Evolutionary conservation across 768 basidiomycete species (phyloP), one percentile per base, ranked within the genome.

Genomic region (Vararia minispora): DNA sequence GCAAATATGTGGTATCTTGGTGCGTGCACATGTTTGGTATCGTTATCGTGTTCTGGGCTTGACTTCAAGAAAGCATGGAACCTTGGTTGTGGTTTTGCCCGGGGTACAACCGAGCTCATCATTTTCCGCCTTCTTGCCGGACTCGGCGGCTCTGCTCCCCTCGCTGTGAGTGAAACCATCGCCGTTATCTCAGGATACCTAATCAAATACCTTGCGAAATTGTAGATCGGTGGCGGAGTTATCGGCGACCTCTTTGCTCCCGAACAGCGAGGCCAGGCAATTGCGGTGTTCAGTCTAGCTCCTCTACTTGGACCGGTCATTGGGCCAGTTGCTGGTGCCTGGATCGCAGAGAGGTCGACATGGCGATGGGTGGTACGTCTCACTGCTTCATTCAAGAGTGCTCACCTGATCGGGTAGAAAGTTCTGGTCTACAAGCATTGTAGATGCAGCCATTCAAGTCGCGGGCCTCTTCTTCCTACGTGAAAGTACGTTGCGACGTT

Each of bases 341-440:
- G 77, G 65, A 72, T 86, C 22, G 72, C 76, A 0, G 62, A 82
- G 33, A 61, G 58, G 27, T 68, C 75, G 0, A 76, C 74, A 0
- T 85, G 82, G 82, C 64, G 77, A 53, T 84, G 79, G 81, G 78
- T 81, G 33, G 74, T 73, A 54, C 27, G 72, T 61, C 6, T 28
- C 8, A 38, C 4, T 3, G 12, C 20, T 12, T 12, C 6, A 12
- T 35, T 35, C 9, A 8, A 22, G 34, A 6, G 7, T 11, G 13
- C 16, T 8, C 5, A 41, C 11, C 16, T 24, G 14, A 1, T 18
- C 33, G 37, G 30, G 13, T 32, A 41, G 40, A 28, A 47, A 76
- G 68, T 85, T 84, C 54, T 82, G 79, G 75, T 71, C 79, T 0
- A 78, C 79, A 4, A 72, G 62, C 23, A 76, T 81, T 26, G 61